phyloP scores from a whole-genome alignment of 73 alveolate genomes.

The Diophrys appendiculata region DNA sequence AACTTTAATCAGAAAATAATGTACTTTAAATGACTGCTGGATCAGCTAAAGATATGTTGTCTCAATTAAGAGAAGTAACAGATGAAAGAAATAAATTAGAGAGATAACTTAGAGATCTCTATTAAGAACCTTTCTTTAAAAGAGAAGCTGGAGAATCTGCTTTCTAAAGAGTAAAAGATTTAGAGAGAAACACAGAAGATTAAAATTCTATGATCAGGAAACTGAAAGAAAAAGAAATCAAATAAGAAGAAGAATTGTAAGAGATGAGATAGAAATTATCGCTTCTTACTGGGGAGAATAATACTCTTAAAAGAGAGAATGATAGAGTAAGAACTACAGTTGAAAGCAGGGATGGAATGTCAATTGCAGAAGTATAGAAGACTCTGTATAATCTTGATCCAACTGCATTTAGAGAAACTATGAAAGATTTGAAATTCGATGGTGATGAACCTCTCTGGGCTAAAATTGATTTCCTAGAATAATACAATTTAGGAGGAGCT shows the following conservation, averaged over 20 bases:
- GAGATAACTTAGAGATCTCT: constrained; percentile 22
- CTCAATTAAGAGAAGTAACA: constrained; percentile 11
- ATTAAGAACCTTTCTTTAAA: constrained; percentile 54
- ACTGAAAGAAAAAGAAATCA: constrained; percentile 17
- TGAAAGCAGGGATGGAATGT: constrained; percentile 22
- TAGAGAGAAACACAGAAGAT: constrained; percentile 22
- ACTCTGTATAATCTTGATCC: constrained; percentile 52
- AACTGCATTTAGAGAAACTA: constrained; percentile 47
- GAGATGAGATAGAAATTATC: too few species aligned
- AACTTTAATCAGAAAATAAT: constrained; percentile 21
- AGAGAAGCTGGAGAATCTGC: constrained; percentile 51
- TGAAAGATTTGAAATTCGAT: constrained; percentile 56
- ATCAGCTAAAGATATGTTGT: constrained; percentile 5
- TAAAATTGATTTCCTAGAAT: constrained; percentile 84
- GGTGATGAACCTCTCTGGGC: constrained; percentile 88
- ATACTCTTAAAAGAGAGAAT: constrained; percentile 16
- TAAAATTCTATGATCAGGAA: constrained; percentile 29
- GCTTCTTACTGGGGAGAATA: constrained; percentile 30
- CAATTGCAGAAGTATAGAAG: constrained; percentile 18
- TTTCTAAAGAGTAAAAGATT: constrained; percentile 28
- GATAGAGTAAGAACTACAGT: constrained; percentile 27
- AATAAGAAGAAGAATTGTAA: constrained; percentile 31
- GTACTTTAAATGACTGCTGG: constrained; percentile 22
- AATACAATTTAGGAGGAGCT: constrained; percentile 71
- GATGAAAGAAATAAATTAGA: constrained; percentile 52